A percentile compares a stretch with the other conserved stretches of the same genome.
Evolutionary conservation across 192 early-diverging fungal genomes (phyloP).

Genomic region (Phlyctochytrium planicorne): DNA sequence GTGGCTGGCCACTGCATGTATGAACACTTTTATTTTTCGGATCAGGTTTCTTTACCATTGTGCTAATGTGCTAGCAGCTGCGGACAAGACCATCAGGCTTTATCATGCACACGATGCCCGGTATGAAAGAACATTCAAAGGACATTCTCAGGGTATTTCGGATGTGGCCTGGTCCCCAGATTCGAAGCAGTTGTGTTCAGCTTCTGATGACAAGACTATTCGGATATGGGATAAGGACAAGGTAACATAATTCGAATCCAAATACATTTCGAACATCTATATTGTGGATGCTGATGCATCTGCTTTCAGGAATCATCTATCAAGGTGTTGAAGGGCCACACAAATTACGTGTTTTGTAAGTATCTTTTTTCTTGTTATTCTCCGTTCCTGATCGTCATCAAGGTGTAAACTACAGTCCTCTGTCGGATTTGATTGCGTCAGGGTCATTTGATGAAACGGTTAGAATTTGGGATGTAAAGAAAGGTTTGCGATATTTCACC

Average conservation of each 20-base stretch:
- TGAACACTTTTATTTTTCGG: constrained; percentile 26
- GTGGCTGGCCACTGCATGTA: constrained; percentile 90
- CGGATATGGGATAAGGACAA: constrained; percentile 86
- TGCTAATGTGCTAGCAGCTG: constrained; percentile 57
- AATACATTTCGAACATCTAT: background rate
- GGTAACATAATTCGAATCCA: constrained; percentile 45
- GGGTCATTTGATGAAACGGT: constrained; percentile 98
- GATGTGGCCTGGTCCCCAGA: constrained; percentile 96
- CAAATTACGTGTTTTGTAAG: constrained; percentile 91
- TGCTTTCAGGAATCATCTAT: constrained; percentile 58
- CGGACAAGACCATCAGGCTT: constrained; percentile 92
- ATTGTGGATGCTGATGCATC: background rate
- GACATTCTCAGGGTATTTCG: constrained; percentile 90
- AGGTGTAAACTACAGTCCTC: constrained; percentile 90
- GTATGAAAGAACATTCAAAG: constrained; percentile 81
- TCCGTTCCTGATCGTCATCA: background rate
- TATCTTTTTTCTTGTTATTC: background rate
- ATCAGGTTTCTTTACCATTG: background rate
- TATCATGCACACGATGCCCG: constrained; percentile 88
- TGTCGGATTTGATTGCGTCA: constrained; percentile 89
- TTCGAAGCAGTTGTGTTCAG: constrained; percentile 83
- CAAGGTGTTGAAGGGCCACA: constrained; percentile 84
- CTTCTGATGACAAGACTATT: constrained; percentile 93
- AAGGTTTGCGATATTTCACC: constrained; percentile 44
- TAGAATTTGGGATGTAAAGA: constrained; percentile 93